phyloP scores from a whole-genome alignment of 1,284 basidiomycete species.

The Anthracocystis setariae region DNA sequence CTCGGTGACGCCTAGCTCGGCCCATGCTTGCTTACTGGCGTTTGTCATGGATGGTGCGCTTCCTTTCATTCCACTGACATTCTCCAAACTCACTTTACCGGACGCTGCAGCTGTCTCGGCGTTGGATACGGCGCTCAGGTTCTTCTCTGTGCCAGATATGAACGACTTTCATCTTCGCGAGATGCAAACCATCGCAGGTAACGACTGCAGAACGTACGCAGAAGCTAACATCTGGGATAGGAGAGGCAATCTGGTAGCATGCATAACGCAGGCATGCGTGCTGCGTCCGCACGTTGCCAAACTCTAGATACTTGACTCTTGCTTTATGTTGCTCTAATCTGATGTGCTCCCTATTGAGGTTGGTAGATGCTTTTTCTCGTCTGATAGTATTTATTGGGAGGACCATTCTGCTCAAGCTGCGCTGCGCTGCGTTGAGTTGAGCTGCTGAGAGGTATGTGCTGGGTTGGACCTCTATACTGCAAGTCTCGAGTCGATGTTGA shows the following conservation, averaged over 20 bases:
- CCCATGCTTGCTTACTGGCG: slow-evolving; percentile 32
- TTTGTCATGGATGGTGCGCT: slow-evolving; percentile 59
- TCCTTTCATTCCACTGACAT: slow-evolving; percentile 60
- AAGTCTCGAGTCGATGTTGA: too few relatives aligned
- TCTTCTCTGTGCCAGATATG: slow-evolving; percentile 50
- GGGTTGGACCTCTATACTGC: too few relatives aligned
- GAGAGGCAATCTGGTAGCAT: slow-evolving; percentile 36
- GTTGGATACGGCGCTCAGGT: slow-evolving; percentile 61
- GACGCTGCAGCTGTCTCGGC: slow-evolving; percentile 51
- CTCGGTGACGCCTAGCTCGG: slow-evolving; percentile 13
- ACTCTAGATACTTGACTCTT: slow-evolving; percentile 1
- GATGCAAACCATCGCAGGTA: slow-evolving; percentile 41
- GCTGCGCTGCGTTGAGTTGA: too few relatives aligned
- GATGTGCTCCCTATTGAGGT: background rate
- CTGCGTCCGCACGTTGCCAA: slow-evolving; percentile 25
- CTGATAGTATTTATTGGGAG: too few relatives aligned
- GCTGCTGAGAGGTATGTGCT: too few relatives aligned
- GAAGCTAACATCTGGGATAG: slow-evolving; percentile 47
- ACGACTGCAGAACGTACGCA: slow-evolving; percentile 51
- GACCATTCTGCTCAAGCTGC: too few relatives aligned
- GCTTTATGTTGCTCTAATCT: background rate
- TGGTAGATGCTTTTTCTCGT: too few relatives aligned
- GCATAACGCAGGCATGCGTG: slow-evolving; percentile 51
- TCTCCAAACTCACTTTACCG: slow-evolving; percentile 34
- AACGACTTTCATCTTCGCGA: slow-evolving; percentile 54